phyloP scores from a whole-genome alignment of 1,139 yeast genomes.

The Candida dubliniensis region DNA sequence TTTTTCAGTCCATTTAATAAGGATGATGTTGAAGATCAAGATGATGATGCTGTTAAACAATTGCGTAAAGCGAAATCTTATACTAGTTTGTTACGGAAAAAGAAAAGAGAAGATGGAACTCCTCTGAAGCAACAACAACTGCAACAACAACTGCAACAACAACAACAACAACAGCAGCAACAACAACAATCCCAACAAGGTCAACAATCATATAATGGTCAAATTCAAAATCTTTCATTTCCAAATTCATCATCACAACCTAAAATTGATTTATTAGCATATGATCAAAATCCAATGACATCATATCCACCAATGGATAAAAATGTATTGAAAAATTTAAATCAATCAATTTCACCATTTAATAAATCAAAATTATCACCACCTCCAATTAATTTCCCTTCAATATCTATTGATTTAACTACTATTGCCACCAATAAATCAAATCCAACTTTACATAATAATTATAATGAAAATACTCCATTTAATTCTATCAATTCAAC shows the following conservation, averaged over 20 bases:
- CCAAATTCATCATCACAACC: constrained; percentile 1
- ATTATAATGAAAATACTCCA: background rate
- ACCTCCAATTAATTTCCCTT: constrained; percentile 13
- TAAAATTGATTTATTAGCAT: constrained; percentile 30
- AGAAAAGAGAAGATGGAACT: background rate
- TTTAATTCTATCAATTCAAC: constrained; percentile 8
- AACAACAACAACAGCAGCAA: constrained; percentile 1
- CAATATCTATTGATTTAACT: constrained; percentile 41
- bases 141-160: background rate
- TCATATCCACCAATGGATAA: constrained; percentile 9
- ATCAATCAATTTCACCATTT: constrained; percentile 21
- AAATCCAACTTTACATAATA: background rate
- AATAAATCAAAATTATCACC: constrained; percentile 27
- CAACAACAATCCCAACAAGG: background rate
- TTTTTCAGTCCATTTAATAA: constrained; percentile 15
- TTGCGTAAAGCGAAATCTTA: constrained; percentile 41
- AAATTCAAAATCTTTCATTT: background rate
- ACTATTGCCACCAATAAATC: constrained; percentile 22
- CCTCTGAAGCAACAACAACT: background rate
- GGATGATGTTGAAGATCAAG: constrained; percentile 29
- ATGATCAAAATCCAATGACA: constrained; percentile 17
- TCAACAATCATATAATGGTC: background rate
- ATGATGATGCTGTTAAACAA: constrained; percentile 47
- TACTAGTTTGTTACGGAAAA: constrained; percentile 16
- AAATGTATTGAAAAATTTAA: constrained; percentile 14